Evolutionary conservation across 1,284 basidiomycete species (phyloP), one percentile per base, ranked within the genome.

Genomic region (Pulveroboletus sp.): DNA sequence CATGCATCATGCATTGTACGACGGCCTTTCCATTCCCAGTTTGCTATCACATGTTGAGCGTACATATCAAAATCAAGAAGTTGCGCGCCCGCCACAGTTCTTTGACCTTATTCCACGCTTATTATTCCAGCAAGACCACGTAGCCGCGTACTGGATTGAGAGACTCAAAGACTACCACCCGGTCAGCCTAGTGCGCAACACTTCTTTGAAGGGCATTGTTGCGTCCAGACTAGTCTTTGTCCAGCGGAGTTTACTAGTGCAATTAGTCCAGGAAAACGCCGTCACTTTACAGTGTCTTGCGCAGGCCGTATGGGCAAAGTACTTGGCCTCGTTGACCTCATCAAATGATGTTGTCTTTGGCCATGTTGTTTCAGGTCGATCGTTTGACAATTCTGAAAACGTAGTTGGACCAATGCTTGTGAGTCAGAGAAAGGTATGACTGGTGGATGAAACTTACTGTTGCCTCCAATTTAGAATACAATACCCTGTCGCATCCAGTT

Each of bases 1-100:
- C 39, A 69, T 81, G 65, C 80, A 81, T 57, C 80, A 81, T 62
- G 77, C 78, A 3, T 61, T 81, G n/a, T 81, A 81, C 56, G 79
- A 81, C 56, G 80, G 79, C 7, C 58, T 77, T 15, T 78, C 78
- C 16, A 63, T 81, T 26, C 64, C 66, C 11, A 67, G 62, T 33
- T 66, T 81, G 4, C 61, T 79, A 26, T 60, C 72, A 11, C 53
- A 63, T 29, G 71, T 81, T 3, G 62, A 73, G 46, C 54, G 54
- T 24, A 54, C 72, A 16, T 81, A 80, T 59, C 54, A 54, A 32
- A 66, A 65, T 19, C 45, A 60, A 17, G 47, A 59, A 11, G 56
- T 65, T 15, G 51, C 57, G 3, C 44, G 51, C 15, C 46, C 64
- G 3, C 54, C 54, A 7, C 75, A 76, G 39, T 81, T 80, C 51